Evolutionary conservation across 2,329 filamentous ascomycete genomes (phyloP).

Genomic region (Alternaria viburni): DNA sequence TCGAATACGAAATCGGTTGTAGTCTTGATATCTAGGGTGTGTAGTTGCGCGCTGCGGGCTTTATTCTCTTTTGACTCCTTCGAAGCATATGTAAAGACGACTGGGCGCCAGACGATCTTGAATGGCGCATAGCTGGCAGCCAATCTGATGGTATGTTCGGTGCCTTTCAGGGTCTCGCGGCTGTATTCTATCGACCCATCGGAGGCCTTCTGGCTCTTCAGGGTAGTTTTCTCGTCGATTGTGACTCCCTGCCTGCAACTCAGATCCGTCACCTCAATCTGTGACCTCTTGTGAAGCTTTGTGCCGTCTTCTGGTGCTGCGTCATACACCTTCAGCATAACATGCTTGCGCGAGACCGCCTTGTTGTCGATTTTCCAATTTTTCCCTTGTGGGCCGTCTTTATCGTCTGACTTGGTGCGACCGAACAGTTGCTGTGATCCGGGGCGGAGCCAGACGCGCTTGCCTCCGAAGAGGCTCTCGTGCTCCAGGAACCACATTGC

Average conservation of each 20-base stretch:
- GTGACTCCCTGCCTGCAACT: conserved; percentile 80
- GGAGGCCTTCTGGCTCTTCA: conserved; percentile 65
- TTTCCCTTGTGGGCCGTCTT: conserved; percentile 41
- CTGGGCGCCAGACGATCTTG: conserved; percentile 77
- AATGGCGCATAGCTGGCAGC: conserved; percentile 72
- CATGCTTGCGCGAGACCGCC: conserved; percentile 86
- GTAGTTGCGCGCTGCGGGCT: conserved; percentile 67
- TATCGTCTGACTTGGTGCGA: conserved; percentile 69
- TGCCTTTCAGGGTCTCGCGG: conserved; percentile 31
- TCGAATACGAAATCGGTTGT: conserved; percentile 72
- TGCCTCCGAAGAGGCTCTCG: conserved; percentile 63
- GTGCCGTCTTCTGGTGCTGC: conserved; percentile 71
- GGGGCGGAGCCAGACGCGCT: conserved; percentile 82
- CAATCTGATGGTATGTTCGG: conserved; percentile 70
- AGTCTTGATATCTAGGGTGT: conserved; percentile 88
- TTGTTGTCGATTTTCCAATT: conserved; percentile 72
- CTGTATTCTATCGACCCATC: conserved; percentile 35
- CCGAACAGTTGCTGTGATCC: conserved; percentile 88
- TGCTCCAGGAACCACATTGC: conserved; percentile 63
- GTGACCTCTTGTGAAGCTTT: conserved; percentile 69
- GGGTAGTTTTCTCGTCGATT: conserved; percentile 71
- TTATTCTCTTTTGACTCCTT: conserved; percentile 64
- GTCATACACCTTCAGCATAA: conserved; percentile 74
- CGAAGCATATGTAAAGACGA: conserved; percentile 82
- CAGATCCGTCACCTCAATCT: conserved; percentile 76